Base-by-base conservation (phyloP, 805 yeast genomes). In the Tetrapisispora taiwanensis region DNA sequence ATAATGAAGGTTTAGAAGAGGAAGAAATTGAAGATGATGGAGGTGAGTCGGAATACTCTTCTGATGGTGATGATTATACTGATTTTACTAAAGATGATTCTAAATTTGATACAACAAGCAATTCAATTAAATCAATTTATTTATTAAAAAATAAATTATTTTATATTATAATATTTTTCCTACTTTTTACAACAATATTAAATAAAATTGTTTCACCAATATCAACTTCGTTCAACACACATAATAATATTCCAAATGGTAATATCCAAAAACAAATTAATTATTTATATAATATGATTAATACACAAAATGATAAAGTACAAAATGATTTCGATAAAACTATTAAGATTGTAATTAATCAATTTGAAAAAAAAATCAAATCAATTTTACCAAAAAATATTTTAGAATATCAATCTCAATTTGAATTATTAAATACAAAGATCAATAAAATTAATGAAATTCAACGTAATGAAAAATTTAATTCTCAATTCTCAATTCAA, bases 311-410 rank as follows among this genome's bases (percentile, higher is more conserved):
- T 34, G 52, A 49, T 13, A 46, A 46, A 31, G 49, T 53, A 17
- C 53, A 54, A 36, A 40, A 42, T 6, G 63, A 60, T 35, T 49
- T 58, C 19, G 65, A 62, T 41, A 54, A 53, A 39, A 59, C 58
- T 10, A 48, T 62, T 15, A 52, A 57, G 40, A 49, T 57, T 20
- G 54, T 58, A 2, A 54, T 62, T 18, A 46, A 54, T 18, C 62
- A 59, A 46, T 60, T 62, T 44, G 66, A 62, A 36, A 56, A 57
- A 41, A 59, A 58, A 39, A 52, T 62, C 28, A 62, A 54, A 40
- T 54, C 52, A 20, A 36, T 62, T 30, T 30, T 60, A 19, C 65
- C 66, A 6, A 33, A 51, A 14, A 58, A 59, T 43, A 33, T 60
- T 15, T 44, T 52, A 13, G 52, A 46, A 30, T 47, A 56, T 34